Conservation (phyloP, 2,329 filamentous ascomycete species). For the Fusarium duplospermum region DNA sequence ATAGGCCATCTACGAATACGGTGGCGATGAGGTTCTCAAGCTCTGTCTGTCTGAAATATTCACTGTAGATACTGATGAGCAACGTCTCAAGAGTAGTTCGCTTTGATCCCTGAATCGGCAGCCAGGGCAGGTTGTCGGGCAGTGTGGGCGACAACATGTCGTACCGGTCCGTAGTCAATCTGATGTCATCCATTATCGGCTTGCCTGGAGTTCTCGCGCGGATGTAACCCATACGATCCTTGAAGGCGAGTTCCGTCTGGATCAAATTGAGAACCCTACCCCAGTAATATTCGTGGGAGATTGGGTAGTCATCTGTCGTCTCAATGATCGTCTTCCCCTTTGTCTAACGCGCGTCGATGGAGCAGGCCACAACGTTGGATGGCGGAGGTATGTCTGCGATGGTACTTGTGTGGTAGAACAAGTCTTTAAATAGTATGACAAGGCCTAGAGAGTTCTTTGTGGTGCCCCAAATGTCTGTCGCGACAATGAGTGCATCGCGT, state of each 20-base stretch:
- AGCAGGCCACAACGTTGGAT: not conserved
- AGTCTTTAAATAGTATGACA: not conserved
- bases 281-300: not conserved
- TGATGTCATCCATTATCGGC: not conserved
- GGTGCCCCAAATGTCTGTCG: not conserved
- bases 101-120: not conserved
- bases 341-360: not conserved
- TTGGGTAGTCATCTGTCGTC: not conserved
- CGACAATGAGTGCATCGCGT: not conserved
- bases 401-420: not conserved
- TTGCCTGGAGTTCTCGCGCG: not conserved
- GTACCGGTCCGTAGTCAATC: not conserved
- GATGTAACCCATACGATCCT: not conserved
- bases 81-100: not conserved
- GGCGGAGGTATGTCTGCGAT: not conserved
- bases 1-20: not conserved
- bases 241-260: not conserved
- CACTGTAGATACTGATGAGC: not conserved
- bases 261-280: constrained; percentile 8
- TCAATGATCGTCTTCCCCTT: not conserved
- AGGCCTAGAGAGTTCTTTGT: not conserved
- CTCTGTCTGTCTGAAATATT: not conserved
- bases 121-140: not conserved
- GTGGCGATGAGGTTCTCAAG: not conserved
- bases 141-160: not conserved